These are phyloP conservation scores for Leccinum variicolor DNA, from an alignment of 768 basidiomycete species.

Conservation along the genomic window DNA sequence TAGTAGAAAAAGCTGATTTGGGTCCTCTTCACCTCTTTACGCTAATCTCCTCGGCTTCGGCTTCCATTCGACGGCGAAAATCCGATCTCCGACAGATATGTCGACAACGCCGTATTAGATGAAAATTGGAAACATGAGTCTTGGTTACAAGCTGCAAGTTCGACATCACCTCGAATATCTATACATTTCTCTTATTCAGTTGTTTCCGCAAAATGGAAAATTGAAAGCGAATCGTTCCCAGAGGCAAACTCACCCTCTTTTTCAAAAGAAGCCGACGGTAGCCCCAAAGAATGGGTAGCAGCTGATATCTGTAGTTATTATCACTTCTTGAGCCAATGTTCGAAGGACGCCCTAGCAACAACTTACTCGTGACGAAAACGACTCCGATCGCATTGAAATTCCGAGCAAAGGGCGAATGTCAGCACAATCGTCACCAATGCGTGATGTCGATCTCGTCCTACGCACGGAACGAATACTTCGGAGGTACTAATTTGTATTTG, in stretches of 20 bases:
- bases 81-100: background rate
- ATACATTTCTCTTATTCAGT: background rate
- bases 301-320: background rate
- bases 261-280: background rate
- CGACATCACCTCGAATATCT: background rate
- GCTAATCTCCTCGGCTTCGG: too few relatives aligned
- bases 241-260: background rate
- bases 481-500: background rate
- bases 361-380: background rate
- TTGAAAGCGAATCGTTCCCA: background rate
- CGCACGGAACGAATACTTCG: constrained; percentile 2
- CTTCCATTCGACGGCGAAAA: background rate
- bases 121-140: background rate
- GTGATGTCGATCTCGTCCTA: background rate
- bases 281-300: background rate
- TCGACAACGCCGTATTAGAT: background rate
- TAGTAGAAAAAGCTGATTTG: background rate
- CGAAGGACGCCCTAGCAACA: background rate
- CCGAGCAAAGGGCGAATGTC: background rate
- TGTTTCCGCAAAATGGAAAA: too few relatives aligned
- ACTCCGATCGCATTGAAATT: background rate
- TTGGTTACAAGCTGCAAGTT: background rate
- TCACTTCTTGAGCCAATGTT: background rate
- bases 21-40: background rate
- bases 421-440: background rate